These are phyloP conservation scores for Hyaloraphidium curvatum DNA, from an alignment of 192 early-diverging fungal genomes.

Conservation along the genomic window DNA sequence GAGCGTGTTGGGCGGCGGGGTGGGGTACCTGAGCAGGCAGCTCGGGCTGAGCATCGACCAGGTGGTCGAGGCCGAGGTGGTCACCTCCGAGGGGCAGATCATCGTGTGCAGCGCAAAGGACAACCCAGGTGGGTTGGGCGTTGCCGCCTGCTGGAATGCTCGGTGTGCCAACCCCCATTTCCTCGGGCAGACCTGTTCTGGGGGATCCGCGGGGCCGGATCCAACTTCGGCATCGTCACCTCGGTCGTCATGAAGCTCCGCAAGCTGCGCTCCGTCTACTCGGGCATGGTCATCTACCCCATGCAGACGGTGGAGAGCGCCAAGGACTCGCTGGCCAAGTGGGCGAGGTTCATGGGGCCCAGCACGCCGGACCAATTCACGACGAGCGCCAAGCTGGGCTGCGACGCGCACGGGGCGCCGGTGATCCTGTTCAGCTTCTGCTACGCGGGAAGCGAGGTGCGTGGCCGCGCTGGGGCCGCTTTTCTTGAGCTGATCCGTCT, in stretches of 20 bases:
- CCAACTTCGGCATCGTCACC: constrained; percentile 1
- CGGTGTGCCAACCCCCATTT: no score
- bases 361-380: background rate
- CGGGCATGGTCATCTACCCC: constrained; percentile 1
- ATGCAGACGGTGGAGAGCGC: background rate
- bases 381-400: background rate
- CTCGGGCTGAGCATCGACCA: background rate
- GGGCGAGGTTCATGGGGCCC: background rate
- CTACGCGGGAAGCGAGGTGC: background rate
- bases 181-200: constrained; percentile 1
- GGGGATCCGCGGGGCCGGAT: background rate
- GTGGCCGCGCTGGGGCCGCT: background rate
- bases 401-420: background rate
- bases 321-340: background rate
- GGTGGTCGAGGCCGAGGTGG: background rate
- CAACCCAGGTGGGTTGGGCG: background rate
- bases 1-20: background rate
- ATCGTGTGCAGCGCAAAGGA: background rate
- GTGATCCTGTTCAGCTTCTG: constrained; percentile 1
- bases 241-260: background rate
- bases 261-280: background rate
- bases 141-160: background rate
- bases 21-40: background rate
- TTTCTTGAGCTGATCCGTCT: background rate
- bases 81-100: background rate